Evolutionary conservation across 345 rosid species (phyloP).

Genomic region (Turritis glabra): DNA sequence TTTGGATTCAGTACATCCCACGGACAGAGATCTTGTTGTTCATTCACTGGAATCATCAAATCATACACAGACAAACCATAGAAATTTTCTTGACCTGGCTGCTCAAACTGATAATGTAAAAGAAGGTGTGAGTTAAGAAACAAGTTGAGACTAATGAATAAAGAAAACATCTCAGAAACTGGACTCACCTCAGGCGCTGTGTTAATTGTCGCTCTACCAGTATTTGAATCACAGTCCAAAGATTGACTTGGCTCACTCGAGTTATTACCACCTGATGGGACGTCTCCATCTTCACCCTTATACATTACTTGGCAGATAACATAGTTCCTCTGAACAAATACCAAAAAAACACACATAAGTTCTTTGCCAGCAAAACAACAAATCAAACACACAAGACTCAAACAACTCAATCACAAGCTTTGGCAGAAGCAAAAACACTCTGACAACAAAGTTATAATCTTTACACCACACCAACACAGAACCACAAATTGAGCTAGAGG

Average conservation of each 20-base stretch:
- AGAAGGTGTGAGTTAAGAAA: not conserved
- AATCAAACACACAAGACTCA: not conserved
- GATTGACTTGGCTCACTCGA: constrained; percentile 13
- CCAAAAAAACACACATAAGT: not conserved
- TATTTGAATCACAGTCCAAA: not conserved
- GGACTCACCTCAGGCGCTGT: constrained; percentile 9
- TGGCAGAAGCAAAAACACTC: not conserved
- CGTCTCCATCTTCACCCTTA: constrained; percentile 26
- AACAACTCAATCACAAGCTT: not conserved
- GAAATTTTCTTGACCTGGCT: not conserved
- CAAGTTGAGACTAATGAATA: not conserved
- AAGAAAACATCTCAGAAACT: not conserved
- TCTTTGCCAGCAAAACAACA: not conserved
- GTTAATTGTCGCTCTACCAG: not conserved
- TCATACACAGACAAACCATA: not conserved
- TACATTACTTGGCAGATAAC: constrained; percentile 23
- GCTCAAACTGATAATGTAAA: constrained; percentile 9
- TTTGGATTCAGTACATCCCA: not conserved
- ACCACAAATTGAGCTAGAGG: not conserved
- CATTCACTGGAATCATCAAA: not conserved
- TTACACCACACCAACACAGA: not conserved
- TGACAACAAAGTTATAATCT: not conserved
- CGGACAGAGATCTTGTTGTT: not conserved
- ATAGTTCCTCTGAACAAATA: constrained; percentile 6
- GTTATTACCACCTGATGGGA: not conserved